Conservation (phyloP, 2,329 filamentous ascomycete species). For the Penicillium sp. region DNA sequence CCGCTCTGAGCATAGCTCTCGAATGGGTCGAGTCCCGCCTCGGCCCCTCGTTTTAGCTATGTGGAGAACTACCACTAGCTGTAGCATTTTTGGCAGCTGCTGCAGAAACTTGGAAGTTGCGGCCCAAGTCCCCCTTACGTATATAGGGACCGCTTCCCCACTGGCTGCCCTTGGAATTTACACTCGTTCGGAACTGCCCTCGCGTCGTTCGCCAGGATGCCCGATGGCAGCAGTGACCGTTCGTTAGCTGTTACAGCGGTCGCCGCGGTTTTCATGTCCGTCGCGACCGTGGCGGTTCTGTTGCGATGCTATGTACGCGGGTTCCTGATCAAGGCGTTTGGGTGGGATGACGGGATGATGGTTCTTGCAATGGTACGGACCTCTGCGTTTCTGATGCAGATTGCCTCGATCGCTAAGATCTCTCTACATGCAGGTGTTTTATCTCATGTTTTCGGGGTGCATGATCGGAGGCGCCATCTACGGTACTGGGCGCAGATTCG, state of each 20-base stretch:
- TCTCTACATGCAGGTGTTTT: slow-evolving; percentile 1
- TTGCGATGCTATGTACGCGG: slow-evolving; percentile 39
- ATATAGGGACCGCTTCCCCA: neutral
- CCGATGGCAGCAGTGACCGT: neutral
- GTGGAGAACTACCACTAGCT: neutral
- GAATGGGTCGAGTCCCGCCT: neutral
- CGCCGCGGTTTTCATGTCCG: slow-evolving; percentile 24
- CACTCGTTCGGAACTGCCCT: neutral
- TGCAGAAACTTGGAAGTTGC: no score
- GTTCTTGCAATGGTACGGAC: slow-evolving; percentile 35
- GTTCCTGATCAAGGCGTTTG: slow-evolving; percentile 36
- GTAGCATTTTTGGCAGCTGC: neutral
- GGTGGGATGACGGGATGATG: slow-evolving; percentile 41
- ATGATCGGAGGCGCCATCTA: slow-evolving; percentile 23
- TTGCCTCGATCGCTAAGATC: neutral
- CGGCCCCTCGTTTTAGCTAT: neutral
- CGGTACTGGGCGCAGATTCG: slow-evolving; percentile 34
- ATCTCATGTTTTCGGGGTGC: slow-evolving; percentile 10
- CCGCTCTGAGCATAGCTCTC: neutral
- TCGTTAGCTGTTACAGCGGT: neutral
- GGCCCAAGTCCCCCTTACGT: neutral
- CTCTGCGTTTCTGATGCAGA: neutral
- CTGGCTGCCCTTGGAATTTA: neutral
- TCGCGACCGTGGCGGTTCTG: slow-evolving; percentile 26
- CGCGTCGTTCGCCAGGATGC: neutral